These are phyloP conservation scores for Cryphonectria nitschkei DNA, from an alignment of 2,329 filamentous ascomycete species.

Conservation along the genomic window DNA sequence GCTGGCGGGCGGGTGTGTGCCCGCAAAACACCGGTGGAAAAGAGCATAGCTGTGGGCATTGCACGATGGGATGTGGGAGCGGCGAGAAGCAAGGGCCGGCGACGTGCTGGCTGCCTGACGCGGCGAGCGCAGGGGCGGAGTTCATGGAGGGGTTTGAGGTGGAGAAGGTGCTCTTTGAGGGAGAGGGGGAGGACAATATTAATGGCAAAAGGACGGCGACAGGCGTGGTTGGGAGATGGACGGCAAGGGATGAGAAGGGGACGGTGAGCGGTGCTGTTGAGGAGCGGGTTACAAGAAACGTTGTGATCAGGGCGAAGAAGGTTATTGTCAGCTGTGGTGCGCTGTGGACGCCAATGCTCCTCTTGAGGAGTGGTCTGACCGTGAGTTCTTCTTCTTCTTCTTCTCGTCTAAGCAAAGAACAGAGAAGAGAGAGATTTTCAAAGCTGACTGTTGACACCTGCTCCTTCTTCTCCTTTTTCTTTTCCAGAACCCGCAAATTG, in stretches of 20 bases:
- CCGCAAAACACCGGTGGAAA: conserved; percentile 79
- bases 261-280: conserved; percentile 54
- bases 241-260: conserved; percentile 67
- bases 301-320: conserved; percentile 77
- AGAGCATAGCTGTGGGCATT: conserved; percentile 74
- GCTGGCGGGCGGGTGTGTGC: conserved; percentile 69
- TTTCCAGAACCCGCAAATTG: conserved; percentile 70
- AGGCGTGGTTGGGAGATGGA: conserved; percentile 78
- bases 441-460: conserved; percentile 20
- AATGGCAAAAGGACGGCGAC: conserved; percentile 59
- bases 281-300: conserved; percentile 56
- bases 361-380: conserved; percentile 77
- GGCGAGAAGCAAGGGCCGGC: conserved; percentile 79
- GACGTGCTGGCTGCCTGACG: conserved; percentile 78
- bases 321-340: conserved; percentile 80
- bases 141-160: conserved; percentile 85
- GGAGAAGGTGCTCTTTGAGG: conserved; percentile 68
- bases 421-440: background rate
- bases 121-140: conserved; percentile 73
- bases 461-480: background rate
- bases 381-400: conserved; percentile 39
- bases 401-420: background rate
- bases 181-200: conserved; percentile 46
- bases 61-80: conserved; percentile 63
- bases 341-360: conserved; percentile 74